phyloP scores from a whole-genome alignment of 176 grass and related monocot species.

The Cenchrus fungigraminus region DNA sequence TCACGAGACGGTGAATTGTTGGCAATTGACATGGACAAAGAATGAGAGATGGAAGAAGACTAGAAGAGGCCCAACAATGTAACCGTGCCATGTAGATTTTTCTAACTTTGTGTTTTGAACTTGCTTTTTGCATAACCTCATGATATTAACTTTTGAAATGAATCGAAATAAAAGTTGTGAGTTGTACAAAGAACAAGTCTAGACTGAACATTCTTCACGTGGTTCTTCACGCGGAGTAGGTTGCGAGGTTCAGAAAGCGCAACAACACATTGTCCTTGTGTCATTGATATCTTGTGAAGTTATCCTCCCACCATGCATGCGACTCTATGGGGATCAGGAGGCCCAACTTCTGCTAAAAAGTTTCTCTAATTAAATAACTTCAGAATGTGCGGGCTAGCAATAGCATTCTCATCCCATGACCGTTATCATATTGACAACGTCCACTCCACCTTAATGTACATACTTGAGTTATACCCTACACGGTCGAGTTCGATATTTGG shows the following conservation, averaged over 20 bases:
- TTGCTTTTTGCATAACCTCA: not conserved
- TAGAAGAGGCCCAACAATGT: not conserved
- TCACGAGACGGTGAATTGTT: constrained; percentile 20
- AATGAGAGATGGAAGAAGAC: not conserved
- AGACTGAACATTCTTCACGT: too few relatives aligned
- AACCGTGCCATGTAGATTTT: not conserved
- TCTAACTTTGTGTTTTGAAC: constrained; percentile 22
- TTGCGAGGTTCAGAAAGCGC: not conserved
- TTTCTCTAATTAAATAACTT: not conserved
- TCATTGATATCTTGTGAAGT: not conserved
- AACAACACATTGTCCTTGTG: not conserved
- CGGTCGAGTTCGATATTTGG: too few relatives aligned
- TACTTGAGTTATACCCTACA: too few relatives aligned
- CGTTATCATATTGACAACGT: not conserved
- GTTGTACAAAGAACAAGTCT: too few relatives aligned
- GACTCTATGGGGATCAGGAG: not conserved
- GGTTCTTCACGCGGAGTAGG: too few relatives aligned
- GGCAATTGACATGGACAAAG: constrained; percentile 4
- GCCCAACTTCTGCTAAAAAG: not conserved
- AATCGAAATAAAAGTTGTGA: not conserved
- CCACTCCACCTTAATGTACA: too few relatives aligned
- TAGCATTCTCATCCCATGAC: not conserved
- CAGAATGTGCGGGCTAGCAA: not conserved
- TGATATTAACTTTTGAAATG: not conserved
- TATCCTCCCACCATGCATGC: not conserved